Evolutionary conservation across 2,329 filamentous ascomycete genomes (phyloP).

Genomic region (Tolypocladium cylindrosporum): DNA sequence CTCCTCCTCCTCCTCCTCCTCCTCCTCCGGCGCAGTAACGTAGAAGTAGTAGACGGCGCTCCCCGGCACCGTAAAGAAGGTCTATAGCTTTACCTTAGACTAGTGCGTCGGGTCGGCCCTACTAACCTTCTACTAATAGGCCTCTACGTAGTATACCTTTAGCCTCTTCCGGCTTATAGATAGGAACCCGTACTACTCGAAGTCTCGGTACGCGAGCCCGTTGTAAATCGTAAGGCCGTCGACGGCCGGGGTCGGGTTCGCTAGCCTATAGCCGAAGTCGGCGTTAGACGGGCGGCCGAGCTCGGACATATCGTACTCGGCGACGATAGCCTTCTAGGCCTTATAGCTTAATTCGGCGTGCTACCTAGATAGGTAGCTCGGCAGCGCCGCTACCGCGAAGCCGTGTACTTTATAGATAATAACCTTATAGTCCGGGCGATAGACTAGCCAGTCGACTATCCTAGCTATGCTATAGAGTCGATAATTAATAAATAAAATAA

Average conservation of each 20-base stretch:
- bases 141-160: background rate
- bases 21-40: background rate
- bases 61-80: background rate
- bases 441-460: too few species aligned
- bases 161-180: background rate
- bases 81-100: background rate
- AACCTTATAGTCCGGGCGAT: too few species aligned
- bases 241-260: background rate
- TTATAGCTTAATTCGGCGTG: background rate
- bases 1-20: background rate
- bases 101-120: background rate
- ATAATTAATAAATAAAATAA: too few species aligned
- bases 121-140: background rate
- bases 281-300: background rate
- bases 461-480: too few species aligned
- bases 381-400: background rate
- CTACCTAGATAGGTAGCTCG: background rate
- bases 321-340: background rate
- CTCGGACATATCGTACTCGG: background rate
- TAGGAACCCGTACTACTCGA: background rate
- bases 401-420: background rate
- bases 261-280: background rate
- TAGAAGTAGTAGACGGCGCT: background rate
- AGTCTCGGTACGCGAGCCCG: background rate
- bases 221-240: background rate